Percentiles rank a stretch among this genome's conserved stretches.
Evolutionary conservation across 2,329 filamentous ascomycete species (phyloP).

Genomic region (Penicillium sp.): DNA sequence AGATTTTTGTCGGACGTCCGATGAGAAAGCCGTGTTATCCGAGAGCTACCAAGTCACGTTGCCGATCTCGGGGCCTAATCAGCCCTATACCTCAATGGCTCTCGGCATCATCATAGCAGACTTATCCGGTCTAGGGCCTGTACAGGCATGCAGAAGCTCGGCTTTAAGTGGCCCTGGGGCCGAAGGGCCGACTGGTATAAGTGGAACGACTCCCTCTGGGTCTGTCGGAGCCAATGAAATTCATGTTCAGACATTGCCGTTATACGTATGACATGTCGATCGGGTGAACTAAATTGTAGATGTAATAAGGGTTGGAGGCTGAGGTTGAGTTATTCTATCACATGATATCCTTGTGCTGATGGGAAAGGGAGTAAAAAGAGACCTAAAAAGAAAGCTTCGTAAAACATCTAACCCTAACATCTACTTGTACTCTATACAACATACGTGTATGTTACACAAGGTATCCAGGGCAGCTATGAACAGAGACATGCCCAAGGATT

Average conservation of each 20-base stretch:
- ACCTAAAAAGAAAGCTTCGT: background rate
- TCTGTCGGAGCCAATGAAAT: background rate
- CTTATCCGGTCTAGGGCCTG: background rate
- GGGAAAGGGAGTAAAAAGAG: no score
- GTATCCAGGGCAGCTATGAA: background rate
- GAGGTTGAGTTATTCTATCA: background rate
- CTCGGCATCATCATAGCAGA: no score
- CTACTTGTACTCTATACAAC: constrained; percentile 4
- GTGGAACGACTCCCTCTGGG: background rate
- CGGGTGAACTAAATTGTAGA: background rate
- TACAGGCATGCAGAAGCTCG: background rate
- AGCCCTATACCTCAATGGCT: no score
- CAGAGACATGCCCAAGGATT: background rate
- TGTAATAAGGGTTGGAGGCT: background rate
- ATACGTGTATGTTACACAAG: constrained; percentile 1
- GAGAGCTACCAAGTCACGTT: background rate
- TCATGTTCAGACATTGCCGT: background rate
- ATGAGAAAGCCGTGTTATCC: constrained; percentile 31
- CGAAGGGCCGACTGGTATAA: background rate
- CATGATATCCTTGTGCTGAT: background rate
- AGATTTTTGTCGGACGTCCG: constrained; percentile 17
- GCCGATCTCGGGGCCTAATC: background rate
- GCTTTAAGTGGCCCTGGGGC: background rate
- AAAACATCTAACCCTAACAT: constrained; percentile 1
- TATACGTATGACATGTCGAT: no score